Evolutionary conservation across 2,329 filamentous ascomycete species (phyloP).

Genomic region (Colletotrichum sp.): DNA sequence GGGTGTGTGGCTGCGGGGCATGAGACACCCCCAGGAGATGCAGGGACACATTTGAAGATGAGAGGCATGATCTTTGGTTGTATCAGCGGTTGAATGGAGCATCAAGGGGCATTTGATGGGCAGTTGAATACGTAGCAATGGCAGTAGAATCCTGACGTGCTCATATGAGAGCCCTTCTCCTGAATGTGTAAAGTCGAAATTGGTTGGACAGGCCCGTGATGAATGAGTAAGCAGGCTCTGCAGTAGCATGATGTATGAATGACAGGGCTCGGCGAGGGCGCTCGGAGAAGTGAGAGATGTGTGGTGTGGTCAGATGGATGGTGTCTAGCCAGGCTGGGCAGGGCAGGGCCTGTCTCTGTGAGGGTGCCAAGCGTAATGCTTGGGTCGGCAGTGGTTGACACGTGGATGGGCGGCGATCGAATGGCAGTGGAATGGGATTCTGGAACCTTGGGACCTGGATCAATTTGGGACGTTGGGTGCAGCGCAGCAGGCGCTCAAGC

Average conservation of each 20-base stretch:
- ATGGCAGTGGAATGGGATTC: neutral
- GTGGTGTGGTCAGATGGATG: neutral
- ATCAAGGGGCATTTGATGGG: neutral
- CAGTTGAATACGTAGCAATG: neutral
- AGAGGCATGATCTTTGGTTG: neutral
- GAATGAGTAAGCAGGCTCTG: neutral
- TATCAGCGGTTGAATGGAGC: neutral
- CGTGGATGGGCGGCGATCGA: neutral
- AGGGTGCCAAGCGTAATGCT: neutral
- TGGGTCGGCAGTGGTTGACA: conserved; percentile 3
- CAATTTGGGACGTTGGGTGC: neutral
- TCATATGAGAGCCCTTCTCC: neutral
- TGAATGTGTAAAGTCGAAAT: neutral
- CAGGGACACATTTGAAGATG: neutral
- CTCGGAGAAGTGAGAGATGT: neutral
- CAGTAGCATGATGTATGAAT: neutral
- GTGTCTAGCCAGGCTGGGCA: neutral
- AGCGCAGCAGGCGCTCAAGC: neutral
- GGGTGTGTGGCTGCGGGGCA: neutral
- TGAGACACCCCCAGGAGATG: neutral
- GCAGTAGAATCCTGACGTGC: neutral
- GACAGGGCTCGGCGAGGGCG: neutral
- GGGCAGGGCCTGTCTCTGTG: neutral
- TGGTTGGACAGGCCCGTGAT: neutral
- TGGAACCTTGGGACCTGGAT: neutral